These are phyloP conservation scores for Isoetes taiwanensis DNA, from an alignment of 75 land plant genomes.

Conservation along the genomic window DNA sequence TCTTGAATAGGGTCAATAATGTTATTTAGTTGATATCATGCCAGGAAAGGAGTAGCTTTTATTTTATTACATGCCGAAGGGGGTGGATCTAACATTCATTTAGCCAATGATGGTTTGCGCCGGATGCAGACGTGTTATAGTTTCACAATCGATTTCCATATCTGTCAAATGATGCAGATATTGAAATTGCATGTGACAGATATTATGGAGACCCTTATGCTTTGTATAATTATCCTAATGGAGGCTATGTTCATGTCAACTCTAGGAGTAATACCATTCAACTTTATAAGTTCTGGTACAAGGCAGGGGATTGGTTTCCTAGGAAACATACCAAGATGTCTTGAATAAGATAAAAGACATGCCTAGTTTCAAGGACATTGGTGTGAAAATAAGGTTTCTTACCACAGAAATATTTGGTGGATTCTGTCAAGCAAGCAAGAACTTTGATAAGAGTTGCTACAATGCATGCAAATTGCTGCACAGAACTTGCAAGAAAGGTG, in stretches of 20 bases:
- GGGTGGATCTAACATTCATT: not conserved
- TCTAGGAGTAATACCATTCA: not conserved
- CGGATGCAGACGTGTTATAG: not conserved
- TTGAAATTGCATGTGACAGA: not conserved
- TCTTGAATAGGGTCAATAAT: not conserved
- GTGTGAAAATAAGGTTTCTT: not conserved
- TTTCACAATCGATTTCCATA: not conserved
- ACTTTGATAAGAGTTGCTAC: conserved; percentile 1
- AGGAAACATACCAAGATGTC: conserved; percentile 1
- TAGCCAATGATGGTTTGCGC: not conserved
- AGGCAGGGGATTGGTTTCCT: not conserved
- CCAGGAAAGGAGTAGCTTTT: not conserved
- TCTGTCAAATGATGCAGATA: not conserved
- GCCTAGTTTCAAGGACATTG: not conserved
- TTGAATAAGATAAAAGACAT: not conserved
- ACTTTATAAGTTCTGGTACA: not conserved
- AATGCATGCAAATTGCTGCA: conserved; percentile 8
- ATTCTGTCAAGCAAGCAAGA: not conserved
- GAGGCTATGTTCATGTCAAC: not conserved
- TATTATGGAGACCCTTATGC: not conserved
- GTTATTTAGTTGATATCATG: not conserved
- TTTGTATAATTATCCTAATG: not conserved
- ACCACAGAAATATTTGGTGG: not conserved
- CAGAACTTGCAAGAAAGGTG: not conserved
- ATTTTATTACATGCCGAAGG: not conserved